phyloP scores from a whole-genome alignment of 2,329 filamentous ascomycete genomes.

The Ophiosphaerella herpotricha region DNA sequence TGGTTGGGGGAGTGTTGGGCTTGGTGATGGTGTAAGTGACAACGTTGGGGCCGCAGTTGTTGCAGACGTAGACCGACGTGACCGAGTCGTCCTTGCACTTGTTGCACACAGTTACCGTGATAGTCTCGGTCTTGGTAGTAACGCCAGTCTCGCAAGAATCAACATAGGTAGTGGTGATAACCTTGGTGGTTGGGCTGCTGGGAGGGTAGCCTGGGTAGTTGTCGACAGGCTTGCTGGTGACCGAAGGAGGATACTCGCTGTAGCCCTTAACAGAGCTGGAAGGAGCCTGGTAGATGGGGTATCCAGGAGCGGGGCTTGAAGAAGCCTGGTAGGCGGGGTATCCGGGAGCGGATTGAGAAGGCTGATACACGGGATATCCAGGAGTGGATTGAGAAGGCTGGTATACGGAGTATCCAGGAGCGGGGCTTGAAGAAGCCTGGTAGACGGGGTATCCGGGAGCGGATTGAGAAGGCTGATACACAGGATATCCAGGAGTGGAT shows the following conservation, averaged over 20 bases:
- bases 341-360: background rate
- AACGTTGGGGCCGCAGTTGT: constrained; percentile 5
- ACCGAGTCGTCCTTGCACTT: constrained; percentile 7
- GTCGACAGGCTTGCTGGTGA: constrained; percentile 1
- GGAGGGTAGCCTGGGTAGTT: constrained; percentile 4
- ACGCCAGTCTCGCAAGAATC: constrained; percentile 6
- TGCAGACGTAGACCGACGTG: constrained; percentile 5
- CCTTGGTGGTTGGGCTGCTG: background rate
- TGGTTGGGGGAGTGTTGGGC: constrained; percentile 1
- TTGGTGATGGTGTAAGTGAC: constrained; percentile 8
- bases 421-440: background rate
- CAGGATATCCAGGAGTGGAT: constrained; percentile 1
- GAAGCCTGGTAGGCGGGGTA: no score
- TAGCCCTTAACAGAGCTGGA: background rate
- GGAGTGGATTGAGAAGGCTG: background rate
- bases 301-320: background rate
- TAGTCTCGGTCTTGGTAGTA: constrained; percentile 6
- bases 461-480: background rate
- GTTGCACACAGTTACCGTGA: constrained; percentile 4
- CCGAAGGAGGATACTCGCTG: constrained; percentile 2
- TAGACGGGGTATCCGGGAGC: background rate
- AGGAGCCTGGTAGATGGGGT: constrained; percentile 1
- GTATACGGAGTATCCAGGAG: background rate
- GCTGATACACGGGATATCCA: background rate
- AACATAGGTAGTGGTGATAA: constrained; percentile 6